Base-by-base conservation (phyloP, 2,329 filamentous ascomycete species). In the Colletotrichum eleusines region DNA sequence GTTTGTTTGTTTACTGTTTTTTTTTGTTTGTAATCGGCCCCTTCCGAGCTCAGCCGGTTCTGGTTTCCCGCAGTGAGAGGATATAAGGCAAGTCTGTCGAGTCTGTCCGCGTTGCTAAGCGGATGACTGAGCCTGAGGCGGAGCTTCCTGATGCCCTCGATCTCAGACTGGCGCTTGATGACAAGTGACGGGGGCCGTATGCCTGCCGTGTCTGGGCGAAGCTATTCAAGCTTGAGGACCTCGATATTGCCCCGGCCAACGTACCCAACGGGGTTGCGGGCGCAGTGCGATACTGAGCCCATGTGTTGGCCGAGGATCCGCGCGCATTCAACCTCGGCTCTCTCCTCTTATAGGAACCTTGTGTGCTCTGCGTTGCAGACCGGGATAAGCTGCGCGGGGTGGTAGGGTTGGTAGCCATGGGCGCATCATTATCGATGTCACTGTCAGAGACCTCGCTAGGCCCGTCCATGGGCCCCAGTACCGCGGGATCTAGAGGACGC, bases 401-500 rank as follows among this genome's bases (percentile, higher is more conserved):
- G 0, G 83, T 83, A 1, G 82, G 81, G 42, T 78, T 81, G 0
- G 83, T 83, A 33, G 80, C 79, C 28, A 78, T 75, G 2, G 85
- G 84, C 8, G 82, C 84, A 44, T 86, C 83, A 73, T 84, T 81
- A 71, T 85, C 84, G 38, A 83, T 81, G 73, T 84, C 81, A 74
- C 80, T 85, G 35, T 83, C 83, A 4, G 77, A 76, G 35, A 71
- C 74, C 5, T 76, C 75, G 18, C 74, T 74, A 2, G 76, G 75
- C 20, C 69, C 74, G 42, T 77, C 76, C 14, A 74, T 64, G 16
- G 73, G 74, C 33, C 80, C 78, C 6, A 94, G 77, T 5, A 89
- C 78, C 0, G 82, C 81, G 0, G 87, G 82, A 69, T 91, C 84
- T 3, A 94, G 82, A 0, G 88, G 85, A 35, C 84, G 87, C 92